Base-by-base conservation (phyloP, 1,139 yeast genomes). In the Geotrichum fermentans region DNA sequence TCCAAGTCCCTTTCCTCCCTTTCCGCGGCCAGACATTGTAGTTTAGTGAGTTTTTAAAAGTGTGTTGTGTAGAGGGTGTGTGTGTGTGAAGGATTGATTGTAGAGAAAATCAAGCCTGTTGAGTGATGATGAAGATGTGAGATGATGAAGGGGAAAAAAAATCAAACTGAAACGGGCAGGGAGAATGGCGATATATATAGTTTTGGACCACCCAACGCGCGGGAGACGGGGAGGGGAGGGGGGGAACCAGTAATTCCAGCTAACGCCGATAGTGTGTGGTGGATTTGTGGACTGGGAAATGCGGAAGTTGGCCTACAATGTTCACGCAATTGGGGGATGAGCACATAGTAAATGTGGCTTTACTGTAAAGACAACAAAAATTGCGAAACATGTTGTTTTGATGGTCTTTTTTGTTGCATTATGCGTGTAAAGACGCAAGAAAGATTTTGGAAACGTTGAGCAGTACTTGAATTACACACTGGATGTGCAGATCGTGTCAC, bases 1-100 rank as follows among this genome's bases (percentile, higher is more conserved):
- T 71, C 97, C 97, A 69, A 89, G 80, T 76, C 97, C 97, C 85
- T 89, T 89, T 73, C 97, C 97, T 71, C 97, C 97, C 88, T 89
- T 89, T 71, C 97, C 97, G 83, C 97, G 90, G 74, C 97, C 97
- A 70, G 18, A 33, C 17, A 33, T n/a, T 16, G 36, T n/a, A 11
- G 36, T 11, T 33, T 33, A 21, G 4, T 13, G 17, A n/a, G 20
- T 10, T 33, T 16, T 5, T 14, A 33, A 30, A 14, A 33, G 36
- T 33, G 22, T 13, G 13, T 14, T 20, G 16, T 36, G 10, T 18
- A 13, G 10, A 24, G 10, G 28, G 6, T 24, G 28, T 6, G 28
- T 6, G 28, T 24, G 34, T 30, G 5, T 8, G n/a, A 14, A 16
- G 18, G 36, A 10, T 33, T 33, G 36, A 33, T 10, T 5, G 8